Evolutionary conservation across 805 yeast genomes (phyloP), one percentile per base, ranked within the genome.

Genomic region (Starmerella etchellsii): DNA sequence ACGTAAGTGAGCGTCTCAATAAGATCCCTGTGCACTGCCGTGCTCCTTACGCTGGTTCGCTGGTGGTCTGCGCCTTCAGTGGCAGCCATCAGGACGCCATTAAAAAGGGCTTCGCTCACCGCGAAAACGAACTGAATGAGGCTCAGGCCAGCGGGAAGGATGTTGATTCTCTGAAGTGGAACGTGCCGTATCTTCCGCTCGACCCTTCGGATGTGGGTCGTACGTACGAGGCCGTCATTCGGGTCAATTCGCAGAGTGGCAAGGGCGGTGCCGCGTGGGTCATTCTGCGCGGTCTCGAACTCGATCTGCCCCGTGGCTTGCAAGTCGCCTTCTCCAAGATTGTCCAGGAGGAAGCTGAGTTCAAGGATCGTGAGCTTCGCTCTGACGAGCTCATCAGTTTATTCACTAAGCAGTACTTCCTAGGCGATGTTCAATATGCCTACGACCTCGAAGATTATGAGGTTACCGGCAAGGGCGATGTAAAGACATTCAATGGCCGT

Each of bases 251-350:
- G 11, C 93, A 81, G 63, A 73, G 82, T 21, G 94, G 94, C 47
- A 81, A 81, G 63, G 93, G 93, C 54, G 93, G 93, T 50, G 80
- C 88, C 10, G 82, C 93, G 5, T 81, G 93, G 91, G 78, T 82
- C 50, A 78, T 81, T 55, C 67, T 81, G 56, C 70, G 82, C 49
- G 71, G 73, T 50, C 68, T 82, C 59, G 88, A 78, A 54, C 70
- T 81, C 43, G 93, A 81, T 57, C 69, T 82, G 51, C 94, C 94
- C 31, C 73, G 88, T 58, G 80, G 79, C 30, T 65, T 81, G 55
- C 93, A 81, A 63, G 74, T 81, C 31, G 79, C 77, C 31, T 81
- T 78, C 58, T 78, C 87, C 24, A 71, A 68, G 49, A 69, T 69
- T 33, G 91, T 81, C 11, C 93, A 82, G 61, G 54, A 57, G 24